Evolutionary conservation across 495 filamentous ascomycete genomes (phyloP).

Genomic region (Rusavskia elegans): DNA sequence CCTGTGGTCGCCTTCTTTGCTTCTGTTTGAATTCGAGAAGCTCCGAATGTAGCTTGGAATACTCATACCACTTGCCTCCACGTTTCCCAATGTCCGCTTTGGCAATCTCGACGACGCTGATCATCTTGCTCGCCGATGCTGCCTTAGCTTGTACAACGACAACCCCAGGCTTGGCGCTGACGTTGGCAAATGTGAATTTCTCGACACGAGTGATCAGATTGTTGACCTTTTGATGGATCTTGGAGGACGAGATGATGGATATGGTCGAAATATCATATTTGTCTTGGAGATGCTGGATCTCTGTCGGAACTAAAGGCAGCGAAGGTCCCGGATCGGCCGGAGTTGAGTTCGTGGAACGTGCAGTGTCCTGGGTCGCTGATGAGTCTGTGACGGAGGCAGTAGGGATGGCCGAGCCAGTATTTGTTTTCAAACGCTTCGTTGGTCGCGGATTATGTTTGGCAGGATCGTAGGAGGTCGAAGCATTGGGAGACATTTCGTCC

Average conservation of each 20-base stretch:
- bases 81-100: conserved; percentile 39
- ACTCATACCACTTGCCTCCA: conserved; percentile 44
- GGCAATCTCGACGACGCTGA: conserved; percentile 47
- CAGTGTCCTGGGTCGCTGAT: not conserved
- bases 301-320: not conserved
- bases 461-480: not conserved
- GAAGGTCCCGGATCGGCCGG: not conserved
- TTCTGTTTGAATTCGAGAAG: conserved; percentile 26
- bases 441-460: not conserved
- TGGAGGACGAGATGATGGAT: conserved; percentile 35
- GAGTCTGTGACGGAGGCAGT: not conserved
- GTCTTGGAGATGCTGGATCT: conserved; percentile 1
- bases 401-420: not conserved
- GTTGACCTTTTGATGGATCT: conserved; percentile 36
- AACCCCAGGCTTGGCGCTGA: conserved; percentile 15
- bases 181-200: conserved; percentile 7
- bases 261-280: conserved; percentile 9
- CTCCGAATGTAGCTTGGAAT: conserved; percentile 18
- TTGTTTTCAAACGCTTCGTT: not conserved
- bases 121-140: conserved; percentile 36
- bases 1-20: conserved; percentile 2
- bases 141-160: conserved; percentile 37
- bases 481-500: not conserved
- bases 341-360: not conserved
- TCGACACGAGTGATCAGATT: conserved; percentile 16